Evolutionary conservation across 345 rosid genomes (phyloP), one percentile per base, ranked within the genome.

Genomic region (Syzygium grande): DNA sequence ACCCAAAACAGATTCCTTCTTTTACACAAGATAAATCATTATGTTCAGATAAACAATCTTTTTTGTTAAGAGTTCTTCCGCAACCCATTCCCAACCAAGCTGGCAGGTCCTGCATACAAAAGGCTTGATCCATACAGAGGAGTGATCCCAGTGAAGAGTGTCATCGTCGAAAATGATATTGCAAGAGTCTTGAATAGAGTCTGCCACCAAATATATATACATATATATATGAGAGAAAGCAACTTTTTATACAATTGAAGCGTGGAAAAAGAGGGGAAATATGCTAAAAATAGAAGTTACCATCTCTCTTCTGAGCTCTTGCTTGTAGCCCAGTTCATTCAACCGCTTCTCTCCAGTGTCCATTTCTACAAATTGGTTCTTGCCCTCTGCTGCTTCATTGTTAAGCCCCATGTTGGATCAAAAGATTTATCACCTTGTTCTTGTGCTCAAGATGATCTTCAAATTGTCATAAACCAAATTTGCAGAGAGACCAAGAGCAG

Each of bases 51-150:
- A 16, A 8, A 21, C 59, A 55, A 55, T 21, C 22, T 21, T 17
- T 55, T 55, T 22, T 8, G 23, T 21, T 55, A 21, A 55, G 59
- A 21, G 43, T 41, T 4, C 4, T 41, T 5, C 95, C 77, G 93
- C 92, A 19, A 93, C 91, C 96, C 96, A 94, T 43, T 94, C 95
- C 96, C 96, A 94, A 93, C 94, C 56, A 94, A 91, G 85, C 86
- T 89, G 23, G 96, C 94, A 65, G 95, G 96, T 7, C 95, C 95
- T 61, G 93, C 94, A 84, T 93, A 89, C 46, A 89, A 80, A 30
- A 94, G 93, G 93, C 95, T 94, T 77, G 93, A 89, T 29, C 96
- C 96, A 87, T 92, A 93, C 88, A 93, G 85, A 9, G 94, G 96
- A 65, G 92, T 91, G 49, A 92, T 91, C 90, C 94, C 94, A 5